Evolutionary conservation across 805 yeast genomes (phyloP), one percentile per base, ranked within the genome.

Genomic region (Candida coquimbonensis): DNA sequence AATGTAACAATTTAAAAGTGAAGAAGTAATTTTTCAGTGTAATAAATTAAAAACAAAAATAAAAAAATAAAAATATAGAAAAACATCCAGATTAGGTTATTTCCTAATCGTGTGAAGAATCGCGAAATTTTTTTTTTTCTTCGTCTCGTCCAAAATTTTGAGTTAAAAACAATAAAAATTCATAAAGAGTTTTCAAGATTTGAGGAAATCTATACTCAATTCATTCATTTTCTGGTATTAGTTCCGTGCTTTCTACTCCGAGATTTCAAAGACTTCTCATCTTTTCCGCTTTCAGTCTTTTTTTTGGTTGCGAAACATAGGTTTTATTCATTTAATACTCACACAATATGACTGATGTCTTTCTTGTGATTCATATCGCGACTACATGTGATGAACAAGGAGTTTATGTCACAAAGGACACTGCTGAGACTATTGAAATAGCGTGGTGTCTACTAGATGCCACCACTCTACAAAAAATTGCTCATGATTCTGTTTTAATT

Each of bases 371-470:
- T 39, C 80, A 80, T 49, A 66, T 81, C 36, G 73, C 80, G 44
- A 77, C 86, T 35, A 82, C 89, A 19, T 77, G 83, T 51, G 88
- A 81, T 57, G 87, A 82, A 44, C 73, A 75, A 34, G 73, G 78
- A 31, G 71, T 71, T 29, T 73, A 75, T 53, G 75, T 78, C 42
- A 67, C 81, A 31, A 79, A 77, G 55, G 95, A 86, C 62, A 73
- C 85, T 31, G 72, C 83, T 5, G 89, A 83, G 60, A 69, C 81
- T 46, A 73, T 80, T 33, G 86, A 80, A 58, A 61, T 87, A 14
- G 78, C 86, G 4, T 87, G 91, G 86, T 64, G 74, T 27, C 55
- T 81, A 5, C 64, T 86, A 16, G 80, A 83, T 57, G 74, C 85
- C 17, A 55, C 64, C 6, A 68, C 77, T 3, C 63, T 81, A 45